Evolutionary conservation across 2,329 filamentous ascomycete genomes (phyloP), one percentile per base, ranked within the genome.

Genomic region (Arthrocladium fulminans): DNA sequence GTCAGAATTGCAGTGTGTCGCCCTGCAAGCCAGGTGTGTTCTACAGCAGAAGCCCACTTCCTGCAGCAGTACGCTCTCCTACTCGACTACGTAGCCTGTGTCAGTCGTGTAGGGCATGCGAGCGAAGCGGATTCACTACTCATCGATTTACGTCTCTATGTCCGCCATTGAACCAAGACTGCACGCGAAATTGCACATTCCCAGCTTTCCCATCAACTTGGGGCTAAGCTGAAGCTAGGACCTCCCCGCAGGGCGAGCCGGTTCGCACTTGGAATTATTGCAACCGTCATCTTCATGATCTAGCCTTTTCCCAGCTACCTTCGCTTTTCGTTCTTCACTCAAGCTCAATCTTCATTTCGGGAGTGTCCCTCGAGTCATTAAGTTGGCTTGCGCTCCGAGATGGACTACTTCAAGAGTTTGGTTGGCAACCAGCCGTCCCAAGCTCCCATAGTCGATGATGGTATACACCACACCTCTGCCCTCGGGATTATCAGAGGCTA

Each of bases 341-440:
- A 47, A 38, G 29, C n/a, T n/a, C n/a, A n/a, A n/a, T n/a, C n/a
- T n/a, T n/a, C n/a, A n/a, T n/a, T n/a, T n/a, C n/a, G n/a, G n/a
- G n/a, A n/a, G 15, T 40, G n/a, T 22, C 17, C 23, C 25, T 41
- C 8, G 53, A 50, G 38, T 54, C 55, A 55, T 57, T 57, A 12
- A 41, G n/a, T 56, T 56, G 54, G 24, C 19, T 51, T 50, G 44
- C 30, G 32, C 20, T 8, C 29, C 40, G 49, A 15, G 35, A 58
- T 58, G 56, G 59, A 60, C 42, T 52, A 56, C 40, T 52, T 62
- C 40, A 57, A 61, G 42, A 56, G 54, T 32, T 27, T 61, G 5
- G 48, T 61, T 19, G 58, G 58, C 49, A 52, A 56, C 4, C 46
- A 51, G 50, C 49, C 55, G 17, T 47, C 59, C 1, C 56, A 58